A percentile compares a stretch with the other conserved stretches of the same genome.
phyloP scores from a whole-genome alignment of 495 filamentous ascomycete genomes.

The Daldinia decipiens region DNA sequence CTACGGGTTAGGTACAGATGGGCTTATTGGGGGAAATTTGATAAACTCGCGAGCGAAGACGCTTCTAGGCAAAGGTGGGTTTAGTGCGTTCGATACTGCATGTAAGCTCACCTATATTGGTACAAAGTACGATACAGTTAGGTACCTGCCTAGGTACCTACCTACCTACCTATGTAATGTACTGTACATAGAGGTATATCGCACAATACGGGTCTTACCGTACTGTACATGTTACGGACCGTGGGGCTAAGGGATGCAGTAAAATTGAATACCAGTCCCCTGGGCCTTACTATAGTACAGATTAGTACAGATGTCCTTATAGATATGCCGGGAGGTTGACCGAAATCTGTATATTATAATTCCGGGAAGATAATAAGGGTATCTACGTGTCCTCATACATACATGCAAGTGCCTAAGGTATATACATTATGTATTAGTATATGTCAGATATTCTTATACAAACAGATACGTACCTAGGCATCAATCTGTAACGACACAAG shows the following conservation, averaged over 20 bases:
- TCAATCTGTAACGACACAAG: too few relatives aligned
- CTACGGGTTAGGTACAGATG: not conserved
- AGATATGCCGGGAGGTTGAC: not conserved
- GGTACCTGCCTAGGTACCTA: too few relatives aligned
- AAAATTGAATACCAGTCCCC: slow-evolving; percentile 11
- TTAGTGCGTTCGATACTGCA: slow-evolving; percentile 6
- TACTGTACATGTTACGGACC: slow-evolving; percentile 19
- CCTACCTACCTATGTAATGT: too few relatives aligned
- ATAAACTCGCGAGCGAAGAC: slow-evolving; percentile 3
- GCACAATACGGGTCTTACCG: slow-evolving; percentile 6
- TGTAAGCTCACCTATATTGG: not conserved
- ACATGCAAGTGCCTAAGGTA: too few relatives aligned
- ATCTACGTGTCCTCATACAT: not conserved
- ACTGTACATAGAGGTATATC: not conserved
- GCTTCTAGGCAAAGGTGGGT: not conserved
- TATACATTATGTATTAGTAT: too few relatives aligned
- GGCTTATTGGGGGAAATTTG: slow-evolving; percentile 10
- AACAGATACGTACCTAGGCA: too few relatives aligned
- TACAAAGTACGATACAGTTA: not conserved
- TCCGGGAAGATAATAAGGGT: not conserved
- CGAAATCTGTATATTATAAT: not conserved
- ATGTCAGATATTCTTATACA: too few relatives aligned
- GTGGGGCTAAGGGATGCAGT: not conserved
- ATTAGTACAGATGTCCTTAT: not conserved
- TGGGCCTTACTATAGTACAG: not conserved